Evolutionary conservation across 2,329 filamentous ascomycete species (phyloP).

Genomic region (Endoconidiophora polonica): DNA sequence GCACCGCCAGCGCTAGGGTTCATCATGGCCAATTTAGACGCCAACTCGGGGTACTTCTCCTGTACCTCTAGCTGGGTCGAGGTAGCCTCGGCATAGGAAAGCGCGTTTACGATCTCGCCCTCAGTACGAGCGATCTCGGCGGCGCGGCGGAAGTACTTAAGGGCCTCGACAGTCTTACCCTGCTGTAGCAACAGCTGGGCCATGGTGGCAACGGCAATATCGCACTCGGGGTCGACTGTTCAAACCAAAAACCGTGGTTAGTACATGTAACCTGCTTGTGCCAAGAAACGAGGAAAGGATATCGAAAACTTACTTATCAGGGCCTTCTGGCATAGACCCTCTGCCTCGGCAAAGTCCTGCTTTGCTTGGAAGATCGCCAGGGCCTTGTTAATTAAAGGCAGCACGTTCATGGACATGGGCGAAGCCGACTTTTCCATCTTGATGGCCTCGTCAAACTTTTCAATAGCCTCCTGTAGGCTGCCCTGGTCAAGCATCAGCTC

Average conservation of each 20-base stretch:
- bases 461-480: slow-evolving; percentile 86
- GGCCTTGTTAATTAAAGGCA: slow-evolving; percentile 97
- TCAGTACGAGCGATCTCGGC: slow-evolving; percentile 89
- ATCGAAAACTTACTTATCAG: slow-evolving; percentile 63
- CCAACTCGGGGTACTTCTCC: slow-evolving; percentile 70
- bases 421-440: slow-evolving; percentile 95
- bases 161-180: slow-evolving; percentile 86
- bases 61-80: slow-evolving; percentile 87
- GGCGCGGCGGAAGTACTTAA: slow-evolving; percentile 93
- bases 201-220: slow-evolving; percentile 97
- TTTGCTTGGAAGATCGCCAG: slow-evolving; percentile 97
- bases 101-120: slow-evolving; percentile 85
- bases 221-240: slow-evolving; percentile 89
- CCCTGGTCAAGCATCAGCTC: slow-evolving; percentile 92
- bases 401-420: slow-evolving; percentile 90
- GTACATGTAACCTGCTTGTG: not conserved
- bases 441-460: slow-evolving; percentile 97
- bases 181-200: slow-evolving; percentile 93
- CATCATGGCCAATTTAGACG: slow-evolving; percentile 38
- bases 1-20: slow-evolving; percentile 10
- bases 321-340: slow-evolving; percentile 93
- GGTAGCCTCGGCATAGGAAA: slow-evolving; percentile 93
- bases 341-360: slow-evolving; percentile 84
- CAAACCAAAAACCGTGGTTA: slow-evolving; percentile 2
- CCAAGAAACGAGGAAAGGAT: not conserved